Conservation (phyloP, 1,284 basidiomycete species). For the Rhodotorula sp. region DNA sequence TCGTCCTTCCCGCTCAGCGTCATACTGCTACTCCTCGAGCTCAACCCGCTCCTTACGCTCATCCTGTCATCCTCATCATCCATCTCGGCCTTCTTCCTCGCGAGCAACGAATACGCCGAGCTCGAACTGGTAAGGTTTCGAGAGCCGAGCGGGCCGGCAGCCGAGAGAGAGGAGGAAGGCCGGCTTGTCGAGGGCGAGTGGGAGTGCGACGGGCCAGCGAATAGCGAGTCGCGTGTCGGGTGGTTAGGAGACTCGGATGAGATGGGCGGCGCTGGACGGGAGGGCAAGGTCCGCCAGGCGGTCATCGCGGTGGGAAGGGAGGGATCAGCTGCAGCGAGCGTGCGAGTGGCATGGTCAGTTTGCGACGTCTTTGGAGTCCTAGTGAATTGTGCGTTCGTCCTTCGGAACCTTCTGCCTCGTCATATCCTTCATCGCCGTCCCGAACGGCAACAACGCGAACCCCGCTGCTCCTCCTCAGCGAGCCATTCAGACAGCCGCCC, state of each 20-base stretch:
- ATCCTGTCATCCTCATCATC: constrained; percentile 20
- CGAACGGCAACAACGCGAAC: too few relatives aligned
- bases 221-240: constrained; percentile 18
- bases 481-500: too few relatives aligned
- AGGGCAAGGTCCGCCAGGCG: constrained; percentile 10
- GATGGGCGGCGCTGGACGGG: constrained; percentile 28
- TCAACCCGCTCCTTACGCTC: constrained; percentile 12
- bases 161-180: not conserved
- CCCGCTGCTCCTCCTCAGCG: too few relatives aligned
- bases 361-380: too few relatives aligned
- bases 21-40: not conserved
- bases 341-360: too few relatives aligned
- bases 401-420: too few relatives aligned
- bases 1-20: constrained; percentile 1
- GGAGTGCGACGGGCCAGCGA: constrained; percentile 13
- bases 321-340: too few relatives aligned
- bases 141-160: not conserved
- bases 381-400: too few relatives aligned
- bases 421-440: too few relatives aligned
- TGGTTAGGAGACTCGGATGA: constrained; percentile 5
- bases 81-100: constrained; percentile 19
- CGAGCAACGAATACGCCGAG: constrained; percentile 21
- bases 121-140: constrained; percentile 17
- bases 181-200: not conserved
- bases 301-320: not conserved